Evolutionary conservation across 441 rosid genomes (phyloP).

Genomic region (Isatis lusitanica): DNA sequence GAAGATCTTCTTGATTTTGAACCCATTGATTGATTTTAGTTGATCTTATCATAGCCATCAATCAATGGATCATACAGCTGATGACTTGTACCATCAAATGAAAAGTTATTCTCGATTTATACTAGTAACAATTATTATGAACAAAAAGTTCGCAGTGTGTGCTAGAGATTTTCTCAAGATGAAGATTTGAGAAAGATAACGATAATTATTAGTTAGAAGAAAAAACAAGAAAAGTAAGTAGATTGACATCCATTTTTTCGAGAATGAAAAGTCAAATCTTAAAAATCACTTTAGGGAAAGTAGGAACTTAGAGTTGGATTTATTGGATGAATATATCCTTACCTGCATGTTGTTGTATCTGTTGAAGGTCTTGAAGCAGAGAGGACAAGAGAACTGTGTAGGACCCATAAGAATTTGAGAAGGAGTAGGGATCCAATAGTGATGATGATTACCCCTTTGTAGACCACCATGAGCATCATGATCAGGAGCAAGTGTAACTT

Average conservation of each 20-base stretch:
- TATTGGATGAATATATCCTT: constrained; percentile 14
- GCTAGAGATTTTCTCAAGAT: constrained; percentile 26
- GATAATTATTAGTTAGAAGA: background rate
- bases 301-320: constrained; percentile 4
- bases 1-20: constrained; percentile 30
- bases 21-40: constrained; percentile 33
- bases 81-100: constrained; percentile 37
- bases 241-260: constrained; percentile 8
- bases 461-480: constrained; percentile 44
- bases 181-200: constrained; percentile 3
- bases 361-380: constrained; percentile 94
- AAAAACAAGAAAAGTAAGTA: background rate
- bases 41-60: constrained; percentile 34
- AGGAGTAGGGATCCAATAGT: constrained; percentile 97
- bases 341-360: constrained; percentile 99
- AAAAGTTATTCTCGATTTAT: constrained; percentile 23
- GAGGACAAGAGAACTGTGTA: constrained; percentile 96
- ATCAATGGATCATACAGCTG: constrained; percentile 16
- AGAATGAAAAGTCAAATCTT: constrained; percentile 25
- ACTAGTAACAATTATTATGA: constrained; percentile 4
- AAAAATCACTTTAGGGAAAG: constrained; percentile 18
- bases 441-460: constrained; percentile 55
- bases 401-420: constrained; percentile 97
- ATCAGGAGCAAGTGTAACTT: constrained; percentile 40
- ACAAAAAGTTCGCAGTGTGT: constrained; percentile 12